Conservation (phyloP, 495 filamentous ascomycete genomes). For the Saxophila tyrrhenica region DNA sequence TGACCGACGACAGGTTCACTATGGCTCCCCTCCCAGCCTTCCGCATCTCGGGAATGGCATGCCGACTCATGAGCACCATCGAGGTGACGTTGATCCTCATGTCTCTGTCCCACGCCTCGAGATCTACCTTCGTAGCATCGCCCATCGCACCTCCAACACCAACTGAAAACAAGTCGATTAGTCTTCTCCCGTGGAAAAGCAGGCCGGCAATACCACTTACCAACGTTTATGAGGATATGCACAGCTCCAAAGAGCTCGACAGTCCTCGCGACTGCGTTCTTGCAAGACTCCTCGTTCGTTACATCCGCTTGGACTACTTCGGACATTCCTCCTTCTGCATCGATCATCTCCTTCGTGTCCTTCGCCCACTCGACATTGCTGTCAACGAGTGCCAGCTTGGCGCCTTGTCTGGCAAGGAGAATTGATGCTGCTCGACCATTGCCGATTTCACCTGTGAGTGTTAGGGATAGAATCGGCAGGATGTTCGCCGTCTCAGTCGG, state of each 20-base stretch:
- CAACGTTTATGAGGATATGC: slow-evolving; percentile 23
- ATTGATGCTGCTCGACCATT: slow-evolving; percentile 16
- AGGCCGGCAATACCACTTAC: no score
- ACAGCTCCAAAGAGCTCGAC: slow-evolving; percentile 20
- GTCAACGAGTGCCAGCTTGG: slow-evolving; percentile 8
- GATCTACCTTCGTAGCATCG: slow-evolving; percentile 12
- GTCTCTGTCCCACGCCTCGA: slow-evolving; percentile 12
- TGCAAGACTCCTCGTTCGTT: slow-evolving; percentile 23
- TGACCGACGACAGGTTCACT: not conserved
- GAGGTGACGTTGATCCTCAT: not conserved
- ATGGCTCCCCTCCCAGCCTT: not conserved
- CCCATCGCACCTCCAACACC: slow-evolving; percentile 17
- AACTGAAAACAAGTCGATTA: no score
- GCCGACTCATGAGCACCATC: not conserved
- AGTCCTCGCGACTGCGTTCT: slow-evolving; percentile 17
- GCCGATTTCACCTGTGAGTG: slow-evolving; percentile 12
- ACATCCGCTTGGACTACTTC: slow-evolving; percentile 25
- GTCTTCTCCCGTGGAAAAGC: no score
- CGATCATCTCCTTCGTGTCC: slow-evolving; percentile 17
- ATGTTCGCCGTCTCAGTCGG: no score
- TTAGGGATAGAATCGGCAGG: not conserved
- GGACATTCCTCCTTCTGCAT: slow-evolving; percentile 21
- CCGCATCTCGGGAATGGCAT: not conserved
- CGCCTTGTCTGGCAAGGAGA: slow-evolving; percentile 13
- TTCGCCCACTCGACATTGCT: slow-evolving; percentile 11